A percentile compares a stretch with the other conserved stretches of the same genome.
phyloP scores from a whole-genome alignment of 2,329 filamentous ascomycete genomes.

The Elsinoe fawcettii region DNA sequence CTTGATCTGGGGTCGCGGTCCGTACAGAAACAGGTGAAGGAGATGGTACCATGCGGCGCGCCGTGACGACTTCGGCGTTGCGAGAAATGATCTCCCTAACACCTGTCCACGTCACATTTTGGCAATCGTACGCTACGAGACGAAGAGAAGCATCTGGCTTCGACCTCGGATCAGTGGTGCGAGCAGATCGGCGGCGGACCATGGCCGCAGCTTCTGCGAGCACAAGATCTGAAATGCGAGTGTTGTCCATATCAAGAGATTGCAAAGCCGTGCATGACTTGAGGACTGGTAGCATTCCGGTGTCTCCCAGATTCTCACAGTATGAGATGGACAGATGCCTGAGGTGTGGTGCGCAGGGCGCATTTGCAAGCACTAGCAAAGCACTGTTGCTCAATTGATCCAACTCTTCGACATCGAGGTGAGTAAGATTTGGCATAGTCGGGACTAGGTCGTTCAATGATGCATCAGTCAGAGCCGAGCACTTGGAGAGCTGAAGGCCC shows the following conservation, averaged over 20 bases:
- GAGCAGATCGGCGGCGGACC: constrained; percentile 51
- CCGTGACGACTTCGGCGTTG: constrained; percentile 65
- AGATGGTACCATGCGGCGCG: constrained; percentile 21
- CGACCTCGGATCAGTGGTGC: constrained; percentile 32
- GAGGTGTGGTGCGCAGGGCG: constrained; percentile 63
- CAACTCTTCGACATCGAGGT: constrained; percentile 85
- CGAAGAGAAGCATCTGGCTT: constrained; percentile 53
- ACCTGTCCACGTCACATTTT: constrained; percentile 86
- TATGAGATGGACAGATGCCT: constrained; percentile 82
- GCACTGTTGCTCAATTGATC: constrained; percentile 66
- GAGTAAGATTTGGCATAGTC: constrained; percentile 68
- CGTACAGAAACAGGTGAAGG: background rate
- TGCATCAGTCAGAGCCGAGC: constrained; percentile 63
- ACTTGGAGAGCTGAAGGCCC: constrained; percentile 75
- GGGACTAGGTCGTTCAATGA: constrained; percentile 65
- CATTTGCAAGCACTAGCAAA: constrained; percentile 65
- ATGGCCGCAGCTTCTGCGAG: constrained; percentile 78
- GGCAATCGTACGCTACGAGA: constrained; percentile 83
- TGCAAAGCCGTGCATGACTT: constrained; percentile 63
- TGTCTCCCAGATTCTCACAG: constrained; percentile 77
- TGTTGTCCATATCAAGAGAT: constrained; percentile 85
- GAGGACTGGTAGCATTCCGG: constrained; percentile 74
- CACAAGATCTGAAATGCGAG: constrained; percentile 76
- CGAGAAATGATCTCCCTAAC: constrained; percentile 77
- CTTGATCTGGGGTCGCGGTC: constrained; percentile 24